Evolutionary conservation across 192 early-diverging fungal species (phyloP).

Genomic region (Linnemannia zychae): DNA sequence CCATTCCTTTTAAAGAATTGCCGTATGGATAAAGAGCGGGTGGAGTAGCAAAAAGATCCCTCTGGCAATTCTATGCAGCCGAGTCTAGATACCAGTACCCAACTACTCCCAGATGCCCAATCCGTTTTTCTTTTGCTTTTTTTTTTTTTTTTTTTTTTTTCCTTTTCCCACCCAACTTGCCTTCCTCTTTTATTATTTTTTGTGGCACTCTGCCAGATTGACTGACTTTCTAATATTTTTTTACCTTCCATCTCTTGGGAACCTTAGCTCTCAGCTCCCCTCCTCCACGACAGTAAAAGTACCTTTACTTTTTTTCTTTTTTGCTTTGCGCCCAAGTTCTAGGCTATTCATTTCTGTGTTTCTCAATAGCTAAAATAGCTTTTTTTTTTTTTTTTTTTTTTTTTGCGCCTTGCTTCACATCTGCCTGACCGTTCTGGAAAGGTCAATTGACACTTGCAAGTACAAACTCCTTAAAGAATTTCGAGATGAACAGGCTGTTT

Average conservation of each 20-base stretch:
- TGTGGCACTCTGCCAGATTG: neutral
- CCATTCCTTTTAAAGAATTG: neutral
- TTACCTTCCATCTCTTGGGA: neutral
- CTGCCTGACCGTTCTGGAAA: too few relatives aligned
- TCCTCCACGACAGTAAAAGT: neutral
- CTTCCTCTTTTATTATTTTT: conserved; percentile 7
- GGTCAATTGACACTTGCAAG: too few relatives aligned
- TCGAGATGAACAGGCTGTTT: neutral
- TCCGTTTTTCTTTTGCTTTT: neutral
- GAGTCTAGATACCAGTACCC: neutral
- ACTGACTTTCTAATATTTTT: conserved; percentile 5
- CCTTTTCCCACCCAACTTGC: neutral
- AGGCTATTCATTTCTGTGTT: neutral
- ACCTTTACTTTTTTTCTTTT: neutral
- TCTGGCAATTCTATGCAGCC: conserved; percentile 6
- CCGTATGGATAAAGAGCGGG: neutral
- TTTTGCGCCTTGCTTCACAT: neutral
- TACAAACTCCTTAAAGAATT: neutral
- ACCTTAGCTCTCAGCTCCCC: neutral
- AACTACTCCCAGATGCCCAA: neutral
- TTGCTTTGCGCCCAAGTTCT: conserved; percentile 5
- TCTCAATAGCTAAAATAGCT: too few relatives aligned
- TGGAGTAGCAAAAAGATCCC: too few relatives aligned
- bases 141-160: neutral
- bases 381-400: neutral